Evolutionary conservation across 495 filamentous ascomycete genomes (phyloP).

Genomic region (Peziza echinospora): DNA sequence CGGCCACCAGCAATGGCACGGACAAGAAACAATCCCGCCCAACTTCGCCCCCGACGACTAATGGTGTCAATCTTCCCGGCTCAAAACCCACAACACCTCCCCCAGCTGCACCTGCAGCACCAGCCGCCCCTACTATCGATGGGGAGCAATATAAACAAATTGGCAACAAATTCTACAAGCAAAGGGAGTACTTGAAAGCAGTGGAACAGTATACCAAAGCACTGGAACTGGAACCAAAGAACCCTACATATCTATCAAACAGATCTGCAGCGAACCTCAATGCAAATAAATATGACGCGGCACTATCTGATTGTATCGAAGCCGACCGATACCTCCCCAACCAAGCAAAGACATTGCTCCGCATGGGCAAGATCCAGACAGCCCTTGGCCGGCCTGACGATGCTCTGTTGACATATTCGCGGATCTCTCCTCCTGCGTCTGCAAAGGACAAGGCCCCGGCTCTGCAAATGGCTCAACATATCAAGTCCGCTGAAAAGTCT

Average conservation of each 20-base stretch:
- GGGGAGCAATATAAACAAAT: constrained; percentile 77
- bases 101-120: constrained; percentile 19
- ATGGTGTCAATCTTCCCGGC: constrained; percentile 31
- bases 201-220: constrained; percentile 90
- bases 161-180: constrained; percentile 93
- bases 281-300: constrained; percentile 49
- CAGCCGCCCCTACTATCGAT: constrained; percentile 33
- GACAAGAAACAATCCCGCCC: background rate
- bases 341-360: constrained; percentile 70
- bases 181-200: constrained; percentile 61
- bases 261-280: constrained; percentile 85
- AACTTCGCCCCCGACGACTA: background rate
- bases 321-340: constrained; percentile 61
- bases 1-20: background rate
- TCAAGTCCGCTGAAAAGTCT: constrained; percentile 59
- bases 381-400: constrained; percentile 66
- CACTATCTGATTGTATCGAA: constrained; percentile 61
- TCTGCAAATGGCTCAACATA: constrained; percentile 59
- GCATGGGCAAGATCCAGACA: constrained; percentile 72
- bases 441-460: constrained; percentile 63
- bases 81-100: constrained; percentile 20
- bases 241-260: constrained; percentile 82
- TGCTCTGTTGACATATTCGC: constrained; percentile 53
- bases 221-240: constrained; percentile 54
- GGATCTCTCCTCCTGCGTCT: constrained; percentile 53